These are phyloP conservation scores for Cladosporium sphaerospermum DNA, from an alignment of 2,329 filamentous ascomycete species.

Conservation along the genomic window DNA sequence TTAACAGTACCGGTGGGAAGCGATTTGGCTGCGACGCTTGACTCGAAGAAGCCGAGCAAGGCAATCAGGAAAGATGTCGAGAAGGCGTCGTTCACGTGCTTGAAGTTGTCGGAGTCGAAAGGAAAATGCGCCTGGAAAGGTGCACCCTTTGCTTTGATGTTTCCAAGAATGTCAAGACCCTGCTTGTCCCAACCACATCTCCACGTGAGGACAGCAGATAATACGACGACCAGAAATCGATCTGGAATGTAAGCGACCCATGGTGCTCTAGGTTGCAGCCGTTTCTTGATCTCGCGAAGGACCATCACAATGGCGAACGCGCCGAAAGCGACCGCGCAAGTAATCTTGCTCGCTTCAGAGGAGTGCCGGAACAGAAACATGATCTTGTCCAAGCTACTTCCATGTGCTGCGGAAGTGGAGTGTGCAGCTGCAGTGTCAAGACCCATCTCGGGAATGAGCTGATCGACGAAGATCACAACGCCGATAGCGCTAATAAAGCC, in stretches of 20 bases:
- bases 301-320: conserved; percentile 87
- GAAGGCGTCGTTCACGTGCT: conserved; percentile 78
- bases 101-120: conserved; percentile 68
- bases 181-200: conserved; percentile 68
- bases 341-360: conserved; percentile 63
- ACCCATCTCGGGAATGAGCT: conserved; percentile 85
- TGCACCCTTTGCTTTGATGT: conserved; percentile 66
- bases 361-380: conserved; percentile 68
- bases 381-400: conserved; percentile 80
- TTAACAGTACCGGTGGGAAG: conserved; percentile 55
- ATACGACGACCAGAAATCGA: conserved; percentile 79
- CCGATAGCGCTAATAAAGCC: conserved; percentile 98
- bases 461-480: conserved; percentile 91
- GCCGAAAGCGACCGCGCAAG: conserved; percentile 66
- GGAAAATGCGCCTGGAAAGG: conserved; percentile 82
- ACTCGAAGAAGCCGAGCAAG: conserved; percentile 96
- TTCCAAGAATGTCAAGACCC: conserved; percentile 77
- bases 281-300: conserved; percentile 71
- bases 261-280: conserved; percentile 71
- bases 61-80: conserved; percentile 90
- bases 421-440: conserved; percentile 61
- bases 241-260: conserved; percentile 84
- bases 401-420: conserved; percentile 62
- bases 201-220: conserved; percentile 76
- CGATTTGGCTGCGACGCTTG: conserved; percentile 90